Evolutionary conservation across 139 green algal genomes (phyloP), one percentile per base, ranked within the genome.

Genomic region (Coelastrella sp.): DNA sequence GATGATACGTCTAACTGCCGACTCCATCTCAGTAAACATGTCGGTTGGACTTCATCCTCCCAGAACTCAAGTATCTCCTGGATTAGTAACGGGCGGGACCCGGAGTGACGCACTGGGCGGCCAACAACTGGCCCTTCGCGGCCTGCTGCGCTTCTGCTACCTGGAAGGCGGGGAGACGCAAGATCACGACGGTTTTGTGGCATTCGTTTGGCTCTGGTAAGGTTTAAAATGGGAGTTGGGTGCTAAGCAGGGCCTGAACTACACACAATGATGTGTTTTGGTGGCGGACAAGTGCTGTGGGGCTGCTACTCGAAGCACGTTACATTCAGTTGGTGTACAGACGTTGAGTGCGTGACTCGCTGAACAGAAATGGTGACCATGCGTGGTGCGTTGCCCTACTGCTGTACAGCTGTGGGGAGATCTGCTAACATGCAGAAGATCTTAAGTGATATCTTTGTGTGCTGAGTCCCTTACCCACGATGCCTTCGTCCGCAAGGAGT

Each of bases 111-210:
- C 22, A 93, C 76, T 3, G 87, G 66, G 3, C 91, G 87, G 3
- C 91, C 91, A 3, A 93, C 87, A n/a, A 93, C 87, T 0, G 91
- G 91, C 13, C 91, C 91, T 59, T 90, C 91, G 0, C 91, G 68
- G 11, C 91, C 91, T 6, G 91, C 76, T 13, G 65, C 87, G 71
- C 83, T 91, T n/a, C 91, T 81, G 4, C 79, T 22, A 74, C 65
- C 65, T 78, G 66, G 14, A 56, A 5, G 47, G 20, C 4, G n/a
- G 5, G n/a, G 32, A 47, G 32, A 47, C 32, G 32, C 32, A 47
- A 47, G 32, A 47, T 47, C 1, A 47, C 32, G 32, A 47, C 32
- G 32, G 32, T 47, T 47, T 47, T 47, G 32, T 47, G 32, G 32
- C 32, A 47, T 47, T 47, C 32, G 32, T 47, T 47, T 1, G 32